These are phyloP conservation scores for Aspergillus fumigatus DNA, from an alignment of 2,329 filamentous ascomycete genomes.

Conservation along the genomic window DNA sequence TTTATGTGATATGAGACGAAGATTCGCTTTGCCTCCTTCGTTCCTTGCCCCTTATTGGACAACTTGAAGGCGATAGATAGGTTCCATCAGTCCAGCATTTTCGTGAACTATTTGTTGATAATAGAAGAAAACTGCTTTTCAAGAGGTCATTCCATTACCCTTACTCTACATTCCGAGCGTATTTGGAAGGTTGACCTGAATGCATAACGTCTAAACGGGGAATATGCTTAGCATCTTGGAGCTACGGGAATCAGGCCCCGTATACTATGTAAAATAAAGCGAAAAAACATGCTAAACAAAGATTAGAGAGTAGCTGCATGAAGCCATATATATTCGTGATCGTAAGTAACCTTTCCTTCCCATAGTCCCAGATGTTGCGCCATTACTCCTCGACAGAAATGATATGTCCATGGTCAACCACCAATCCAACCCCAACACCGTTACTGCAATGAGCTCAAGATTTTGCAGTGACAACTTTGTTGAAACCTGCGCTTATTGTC, in stretches of 20 bases:
- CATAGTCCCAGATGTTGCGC: background rate
- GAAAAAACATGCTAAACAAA: background rate
- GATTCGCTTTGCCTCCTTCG: background rate
- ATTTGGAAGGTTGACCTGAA: background rate
- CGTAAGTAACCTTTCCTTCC: background rate
- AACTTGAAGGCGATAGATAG: background rate
- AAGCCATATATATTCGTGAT: background rate
- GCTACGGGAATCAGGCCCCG: background rate
- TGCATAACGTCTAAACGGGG: no score
- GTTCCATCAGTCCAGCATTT: background rate
- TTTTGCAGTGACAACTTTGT: slow-evolving; percentile 61
- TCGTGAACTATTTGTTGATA: background rate
- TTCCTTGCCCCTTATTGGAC: background rate
- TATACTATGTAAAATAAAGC: background rate
- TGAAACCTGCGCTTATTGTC: slow-evolving; percentile 44
- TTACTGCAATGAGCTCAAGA: slow-evolving; percentile 40
- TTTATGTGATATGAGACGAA: background rate
- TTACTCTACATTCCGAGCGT: background rate
- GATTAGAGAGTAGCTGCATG: background rate
- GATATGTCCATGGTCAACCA: background rate
- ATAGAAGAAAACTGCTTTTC: background rate
- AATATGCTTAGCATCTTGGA: background rate
- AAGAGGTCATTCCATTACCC: background rate
- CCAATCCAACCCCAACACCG: slow-evolving; percentile 11
- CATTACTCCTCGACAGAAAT: background rate